phyloP scores from a whole-genome alignment of 1,284 basidiomycete genomes.

The Boletus holoroseus region DNA sequence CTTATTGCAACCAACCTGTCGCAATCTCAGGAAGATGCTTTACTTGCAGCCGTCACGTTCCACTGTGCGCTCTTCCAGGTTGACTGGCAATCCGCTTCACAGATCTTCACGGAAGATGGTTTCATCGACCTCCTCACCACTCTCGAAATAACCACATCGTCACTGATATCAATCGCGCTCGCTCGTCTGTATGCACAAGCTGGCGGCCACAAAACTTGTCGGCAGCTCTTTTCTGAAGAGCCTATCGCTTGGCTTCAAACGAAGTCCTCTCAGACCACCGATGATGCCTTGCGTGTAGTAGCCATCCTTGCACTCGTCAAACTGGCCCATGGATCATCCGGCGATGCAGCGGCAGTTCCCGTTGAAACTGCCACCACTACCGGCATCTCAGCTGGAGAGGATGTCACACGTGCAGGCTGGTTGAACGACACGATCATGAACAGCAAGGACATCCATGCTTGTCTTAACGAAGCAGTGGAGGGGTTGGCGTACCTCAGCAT shows the following conservation, averaged over 20 bases:
- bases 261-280: conserved; percentile 45
- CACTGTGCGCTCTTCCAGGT: conserved; percentile 72
- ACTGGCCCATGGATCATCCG: conserved; percentile 52
- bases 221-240: conserved; percentile 53
- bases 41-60: conserved; percentile 54
- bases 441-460: conserved; percentile 35
- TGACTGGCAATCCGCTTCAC: conserved; percentile 57
- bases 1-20: conserved; percentile 44
- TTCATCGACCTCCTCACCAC: conserved; percentile 55
- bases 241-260: conserved; percentile 57
- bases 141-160: conserved; percentile 55
- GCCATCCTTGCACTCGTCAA: conserved; percentile 77
- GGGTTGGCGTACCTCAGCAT: conserved; percentile 77
- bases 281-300: conserved; percentile 50
- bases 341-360: conserved; percentile 42
- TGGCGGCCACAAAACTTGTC: conserved; percentile 64
- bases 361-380: conserved; percentile 24
- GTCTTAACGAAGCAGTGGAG: conserved; percentile 66
- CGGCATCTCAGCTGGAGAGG: conserved; percentile 33
- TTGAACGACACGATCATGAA: conserved; percentile 56
- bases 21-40: conserved; percentile 47
- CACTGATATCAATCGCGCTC: conserved; percentile 46
- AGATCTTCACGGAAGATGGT: conserved; percentile 58
- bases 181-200: conserved; percentile 71
- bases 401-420: conserved; percentile 47